Base-by-base conservation (phyloP, 2,329 filamentous ascomycete genomes). In the Diaporthe destruens region DNA sequence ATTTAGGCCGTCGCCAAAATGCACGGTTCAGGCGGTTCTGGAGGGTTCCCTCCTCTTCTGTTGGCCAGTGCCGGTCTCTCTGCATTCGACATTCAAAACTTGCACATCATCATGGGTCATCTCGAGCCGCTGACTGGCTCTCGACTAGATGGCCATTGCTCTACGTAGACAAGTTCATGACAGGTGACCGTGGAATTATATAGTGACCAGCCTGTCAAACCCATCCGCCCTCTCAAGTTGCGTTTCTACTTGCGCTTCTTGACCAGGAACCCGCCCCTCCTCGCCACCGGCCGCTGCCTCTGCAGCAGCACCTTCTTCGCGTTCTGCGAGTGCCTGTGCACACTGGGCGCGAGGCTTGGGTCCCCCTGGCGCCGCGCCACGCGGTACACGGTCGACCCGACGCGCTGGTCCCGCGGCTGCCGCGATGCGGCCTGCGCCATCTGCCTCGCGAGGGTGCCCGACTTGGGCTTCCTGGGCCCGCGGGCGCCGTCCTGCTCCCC, bases 321-420 rank as follows among this genome's bases (percentile, higher is more conserved):
- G 71, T 79, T 81, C 71, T 80, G 80, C 9, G 85, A 78, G 44
- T 84, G 76, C 80, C 85, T 86, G 76, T 81, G 81, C 73, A 77
- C 73, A 80, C 83, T 86, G 32, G 88, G 88, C 68, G 87, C 85
- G 75, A 90, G 80, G 71, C 82, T 82, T 75, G 79, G 76, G 71
- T 88, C 86, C n/a, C 78, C 80, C 76, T 82, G 81, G 69, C 81
- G 82, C 7, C 81, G 80, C 74, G 89, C 75, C 36, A 86, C 85
- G 25, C 88, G 82, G 77, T 88, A 90, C 67, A 87, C 84, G 2
- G 88, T 90, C 16, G 84, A 81, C 2, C 88, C 88, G n/a, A 89
- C 79, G 65, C 81, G 80, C 76, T 84, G 81, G 76, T 90, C 88
- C 56, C 79, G 80, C 11, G 85, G 84, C 71, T 80, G 82, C 59